Percentiles rank a stretch among this genome's conserved stretches.
phyloP scores from a whole-genome alignment of 2,329 filamentous ascomycete species.

The Myriosclerotinia scirpicola region DNA sequence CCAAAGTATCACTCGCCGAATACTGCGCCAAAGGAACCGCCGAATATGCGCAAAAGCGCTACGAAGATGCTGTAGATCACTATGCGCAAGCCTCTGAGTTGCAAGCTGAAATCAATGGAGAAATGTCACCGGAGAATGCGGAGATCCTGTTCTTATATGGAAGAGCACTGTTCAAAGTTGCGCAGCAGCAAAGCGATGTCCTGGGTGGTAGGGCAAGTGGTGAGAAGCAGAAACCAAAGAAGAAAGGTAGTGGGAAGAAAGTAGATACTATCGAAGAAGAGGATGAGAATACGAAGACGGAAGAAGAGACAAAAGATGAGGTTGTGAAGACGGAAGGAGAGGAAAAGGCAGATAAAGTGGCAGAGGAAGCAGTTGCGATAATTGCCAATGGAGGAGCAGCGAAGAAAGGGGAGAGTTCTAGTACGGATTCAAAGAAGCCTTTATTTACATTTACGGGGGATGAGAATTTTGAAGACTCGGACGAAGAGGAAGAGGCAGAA shows the following conservation, averaged over 20 bases:
- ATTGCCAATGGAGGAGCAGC: conserved; percentile 36
- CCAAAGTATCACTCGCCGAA: conserved; percentile 69
- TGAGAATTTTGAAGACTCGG: conserved; percentile 85
- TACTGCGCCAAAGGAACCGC: conserved; percentile 76
- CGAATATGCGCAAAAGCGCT: conserved; percentile 87
- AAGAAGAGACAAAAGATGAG: conserved; percentile 52
- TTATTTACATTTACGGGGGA: conserved; percentile 93
- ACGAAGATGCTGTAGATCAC: conserved; percentile 78
- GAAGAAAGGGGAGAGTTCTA: conserved; percentile 41
- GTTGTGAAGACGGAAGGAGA: conserved; percentile 45
- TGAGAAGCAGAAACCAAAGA: conserved; percentile 51
- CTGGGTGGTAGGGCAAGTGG: conserved; percentile 75
- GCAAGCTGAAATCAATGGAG: conserved; percentile 88
- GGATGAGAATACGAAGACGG: conserved; percentile 56
- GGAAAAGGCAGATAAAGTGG: conserved; percentile 46
- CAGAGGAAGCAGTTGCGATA: conserved; percentile 49
- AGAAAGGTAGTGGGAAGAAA: conserved; percentile 46
- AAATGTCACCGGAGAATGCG: conserved; percentile 85
- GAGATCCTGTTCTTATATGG: conserved; percentile 95
- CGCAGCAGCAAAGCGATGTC: conserved; percentile 91
- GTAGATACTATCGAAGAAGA: conserved; percentile 41
- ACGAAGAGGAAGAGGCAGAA: conserved; percentile 64
- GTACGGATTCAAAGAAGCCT: conserved; percentile 60
- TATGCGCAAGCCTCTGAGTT: conserved; percentile 88
- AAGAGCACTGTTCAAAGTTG: conserved; percentile 89